phyloP scores from a whole-genome alignment of 805 yeast genomes.

The Lachancea mirantina region DNA sequence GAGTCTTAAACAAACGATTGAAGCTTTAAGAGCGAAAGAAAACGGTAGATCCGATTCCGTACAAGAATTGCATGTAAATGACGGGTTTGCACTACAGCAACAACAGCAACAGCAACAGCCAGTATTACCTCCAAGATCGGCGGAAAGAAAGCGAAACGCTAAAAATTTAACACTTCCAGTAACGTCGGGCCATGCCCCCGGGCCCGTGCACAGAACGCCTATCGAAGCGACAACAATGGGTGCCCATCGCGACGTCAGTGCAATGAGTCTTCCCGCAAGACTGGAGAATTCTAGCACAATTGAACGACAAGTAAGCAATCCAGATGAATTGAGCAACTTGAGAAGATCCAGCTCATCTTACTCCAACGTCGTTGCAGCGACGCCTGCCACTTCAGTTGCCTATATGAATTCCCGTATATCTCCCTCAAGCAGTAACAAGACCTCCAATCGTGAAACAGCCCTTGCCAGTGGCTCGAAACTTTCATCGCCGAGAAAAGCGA shows the following conservation, averaged over 20 bases:
- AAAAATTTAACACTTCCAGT: constrained; percentile 14
- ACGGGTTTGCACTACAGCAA: too few relatives aligned
- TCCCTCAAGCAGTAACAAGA: constrained; percentile 12
- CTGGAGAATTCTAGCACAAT: too few relatives aligned
- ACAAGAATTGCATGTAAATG: too few relatives aligned
- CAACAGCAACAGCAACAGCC: constrained; percentile 11
- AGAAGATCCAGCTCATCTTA: constrained; percentile 6
- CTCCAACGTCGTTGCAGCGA: constrained; percentile 10
- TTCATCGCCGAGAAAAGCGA: too few relatives aligned
- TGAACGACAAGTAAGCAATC: too few relatives aligned
- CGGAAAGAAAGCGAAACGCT: constrained; percentile 27
- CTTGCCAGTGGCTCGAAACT: too few relatives aligned
- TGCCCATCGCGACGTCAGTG: too few relatives aligned
- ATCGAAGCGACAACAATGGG: too few relatives aligned
- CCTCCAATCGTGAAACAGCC: constrained; percentile 4
- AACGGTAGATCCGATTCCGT: constrained; percentile 8
- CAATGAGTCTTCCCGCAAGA: too few relatives aligned
- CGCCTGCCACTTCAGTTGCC: constrained; percentile 31
- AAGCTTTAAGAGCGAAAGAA: constrained; percentile 12
- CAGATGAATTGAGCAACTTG: constrained; percentile 4
- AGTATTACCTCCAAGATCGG: constrained; percentile 35
- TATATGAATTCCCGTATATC: constrained; percentile 33
- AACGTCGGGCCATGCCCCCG: too few relatives aligned
- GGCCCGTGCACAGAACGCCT: too few relatives aligned
- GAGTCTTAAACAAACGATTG: constrained; percentile 13